A percentile compares a stretch with the other conserved stretches of the same genome.
These are phyloP conservation scores for Fusarium sp. DNA, from an alignment of 2,329 filamentous ascomycete genomes.

Conservation along the genomic window DNA sequence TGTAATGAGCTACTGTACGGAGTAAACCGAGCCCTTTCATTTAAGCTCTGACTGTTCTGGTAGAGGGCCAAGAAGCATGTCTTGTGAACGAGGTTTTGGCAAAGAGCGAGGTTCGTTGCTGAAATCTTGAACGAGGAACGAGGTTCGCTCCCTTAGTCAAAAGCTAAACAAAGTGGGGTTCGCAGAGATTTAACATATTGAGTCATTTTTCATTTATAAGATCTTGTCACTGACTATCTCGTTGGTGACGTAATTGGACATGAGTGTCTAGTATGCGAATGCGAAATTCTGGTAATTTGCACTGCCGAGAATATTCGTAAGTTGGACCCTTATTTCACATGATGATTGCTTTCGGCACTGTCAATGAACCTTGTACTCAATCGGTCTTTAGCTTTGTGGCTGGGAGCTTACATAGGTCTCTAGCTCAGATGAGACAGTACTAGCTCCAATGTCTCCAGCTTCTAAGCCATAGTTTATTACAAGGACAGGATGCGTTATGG, in stretches of 20 bases:
- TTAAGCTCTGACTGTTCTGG: too few relatives aligned
- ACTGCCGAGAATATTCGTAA: neutral
- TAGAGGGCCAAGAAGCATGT: neutral
- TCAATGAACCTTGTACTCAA: neutral
- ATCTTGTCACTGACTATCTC: neutral
- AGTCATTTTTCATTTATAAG: accelerated
- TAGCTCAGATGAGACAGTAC: neutral
- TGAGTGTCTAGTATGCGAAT: neutral
- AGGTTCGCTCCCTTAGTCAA: neutral
- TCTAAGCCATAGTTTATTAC: neutral
- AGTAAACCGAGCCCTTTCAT: neutral
- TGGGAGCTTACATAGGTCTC: too few relatives aligned
- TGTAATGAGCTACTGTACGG: neutral
- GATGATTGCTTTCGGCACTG: neutral
- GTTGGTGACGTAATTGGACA: too few relatives aligned
- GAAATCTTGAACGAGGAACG: neutral
- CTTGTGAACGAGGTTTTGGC: neutral
- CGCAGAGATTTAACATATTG: accelerated
- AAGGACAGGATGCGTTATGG: too few relatives aligned
- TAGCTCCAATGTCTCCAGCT: neutral
- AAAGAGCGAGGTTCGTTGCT: neutral
- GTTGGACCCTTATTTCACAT: neutral
- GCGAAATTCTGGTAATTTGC: too few relatives aligned
- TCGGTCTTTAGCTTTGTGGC: neutral
- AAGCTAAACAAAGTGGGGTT: neutral